Evolutionary conservation across 805 yeast species (phyloP).

Genomic region (Spathaspora hagerdaliae): DNA sequence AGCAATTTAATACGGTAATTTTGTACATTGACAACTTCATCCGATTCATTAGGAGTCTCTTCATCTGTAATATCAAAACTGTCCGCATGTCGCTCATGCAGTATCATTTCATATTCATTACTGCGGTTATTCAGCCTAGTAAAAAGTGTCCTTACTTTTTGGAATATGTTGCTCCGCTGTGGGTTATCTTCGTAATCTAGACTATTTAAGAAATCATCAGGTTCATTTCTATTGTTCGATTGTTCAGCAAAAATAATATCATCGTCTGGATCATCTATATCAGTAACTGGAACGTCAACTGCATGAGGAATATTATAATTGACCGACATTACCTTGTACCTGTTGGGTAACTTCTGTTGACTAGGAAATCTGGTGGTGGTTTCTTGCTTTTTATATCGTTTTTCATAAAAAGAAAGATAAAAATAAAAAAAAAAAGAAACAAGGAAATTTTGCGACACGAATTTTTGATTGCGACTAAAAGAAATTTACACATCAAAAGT

Average conservation of each 20-base stretch:
- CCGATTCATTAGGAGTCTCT: slow-evolving; percentile 5
- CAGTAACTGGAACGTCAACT: slow-evolving; percentile 53
- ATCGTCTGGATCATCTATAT: slow-evolving; percentile 46
- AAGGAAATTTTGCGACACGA: too few species aligned
- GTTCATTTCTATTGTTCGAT: background rate
- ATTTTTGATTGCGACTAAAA: too few species aligned
- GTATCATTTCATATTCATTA: slow-evolving; percentile 7
- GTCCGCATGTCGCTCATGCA: slow-evolving; percentile 4
- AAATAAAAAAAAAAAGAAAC: too few species aligned
- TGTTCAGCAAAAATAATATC: slow-evolving; percentile 23
- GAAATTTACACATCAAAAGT: too few species aligned
- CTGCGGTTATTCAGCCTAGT: background rate
- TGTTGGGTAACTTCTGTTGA: too few species aligned
- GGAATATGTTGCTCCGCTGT: background rate
- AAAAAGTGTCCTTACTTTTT: slow-evolving; percentile 3
- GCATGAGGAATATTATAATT: slow-evolving; percentile 25
- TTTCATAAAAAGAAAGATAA: too few species aligned
- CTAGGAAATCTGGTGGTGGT: too few species aligned
- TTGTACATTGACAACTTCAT: slow-evolving; percentile 11
- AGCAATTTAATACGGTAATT: slow-evolving; percentile 22
- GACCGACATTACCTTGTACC: slow-evolving; percentile 13
- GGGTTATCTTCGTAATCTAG: slow-evolving; percentile 19
- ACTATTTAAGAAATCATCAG: slow-evolving; percentile 13
- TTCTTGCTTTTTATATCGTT: too few species aligned
- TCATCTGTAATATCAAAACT: slow-evolving; percentile 16